Base-by-base conservation (phyloP, 257 asterid genomes). In the Lantana camara region DNA sequence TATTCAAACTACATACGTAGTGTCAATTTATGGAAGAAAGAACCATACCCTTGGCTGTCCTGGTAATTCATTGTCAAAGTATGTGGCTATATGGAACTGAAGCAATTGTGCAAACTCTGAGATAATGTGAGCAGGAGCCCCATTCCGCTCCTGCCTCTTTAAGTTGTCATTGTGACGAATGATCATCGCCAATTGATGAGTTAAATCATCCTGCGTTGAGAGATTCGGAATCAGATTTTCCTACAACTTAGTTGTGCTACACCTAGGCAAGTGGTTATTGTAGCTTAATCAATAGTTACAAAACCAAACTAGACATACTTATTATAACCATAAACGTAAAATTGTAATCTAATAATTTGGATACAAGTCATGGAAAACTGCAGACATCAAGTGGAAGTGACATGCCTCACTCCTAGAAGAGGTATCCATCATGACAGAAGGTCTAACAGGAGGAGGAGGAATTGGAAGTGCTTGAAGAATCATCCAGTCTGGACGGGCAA, bases 401-500 rank as follows among this genome's bases (percentile, higher is more conserved):
- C 88, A 68, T 77, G 73, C 99, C 99, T 94, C 99, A 61, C 99
- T 90, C 86, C 99, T 80, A 34, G 99, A 84, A 50, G 99, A 94
- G 64, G 99, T 88, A 70, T 94, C 97, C 99, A 94, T 94, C 99
- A 94, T 94, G 12, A 94, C 99, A 64, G 97, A 94, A 54, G 99
- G 99, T 69, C 99, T 84, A 72, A 94, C 99, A 38, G 99, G 99
- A 42, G 99, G 99, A 35, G 99, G 99, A 38, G 99, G 99, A 48
- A 94, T 82, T 12, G 97, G 99, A 71, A 94, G 99, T 75, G 74
- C 99, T 86, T 94, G 99, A 77, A 94, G 96, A 75, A 94, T 94
- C 99, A 94, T 90, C 99, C 99, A 94, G 60, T 94, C 99, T 11
- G 99, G 99, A 41, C 99, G 99, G 32, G 99, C 99, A 71, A 61